Evolutionary conservation across 2,329 filamentous ascomycete species (phyloP), one percentile per base, ranked within the genome.

Genomic region (Cladophialophora bantiana): DNA sequence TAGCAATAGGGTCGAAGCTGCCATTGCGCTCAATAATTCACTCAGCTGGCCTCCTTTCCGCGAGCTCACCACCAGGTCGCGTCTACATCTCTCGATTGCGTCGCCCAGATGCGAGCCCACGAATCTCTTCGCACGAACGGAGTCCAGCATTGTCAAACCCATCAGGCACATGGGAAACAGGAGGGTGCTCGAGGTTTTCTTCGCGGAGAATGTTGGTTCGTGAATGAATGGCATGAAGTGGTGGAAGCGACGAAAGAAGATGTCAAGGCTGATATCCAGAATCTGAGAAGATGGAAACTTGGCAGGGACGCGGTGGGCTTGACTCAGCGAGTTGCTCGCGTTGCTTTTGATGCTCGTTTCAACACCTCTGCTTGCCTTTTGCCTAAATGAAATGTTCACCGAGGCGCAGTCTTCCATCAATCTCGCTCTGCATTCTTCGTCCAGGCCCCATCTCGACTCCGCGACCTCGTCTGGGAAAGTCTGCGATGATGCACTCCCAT

Each of bases 251-350:
- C 56, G 62, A 35, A 65, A 65, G 36, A 56, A 65, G 18, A 65
- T 35, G 31, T 61, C 63, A 15, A 65, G 31, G 63, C 63, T 65
- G 48, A 65, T 61, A 13, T 65, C 63, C 34, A 65, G 56, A 32
- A 65, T 60, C 52, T 56, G 35, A 4, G 63, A 48, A 7, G 56
- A 55, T 26, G 63, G 63, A 38, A 65, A 65, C 20, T 65, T 56
- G 38, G 40, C 42, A 32, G 18, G 53, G 10, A 26, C 35, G 42
- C 12, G 13, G 54, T 53, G 42, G 15, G 38, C 34, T 34, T 48
- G 15, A 48, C 36, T 56, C 18, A n/a, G 15, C 26, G n/a, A 34
- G 15, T 64, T 38, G 7, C 36, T 36, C 20, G 36, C 10, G 32
- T 35, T 35, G 31, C 55, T 59, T 53, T 40, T 35, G 34, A 38